These are phyloP conservation scores for Warburgia ugandensis DNA, from an alignment of 164 flowering plant species.

Conservation along the genomic window DNA sequence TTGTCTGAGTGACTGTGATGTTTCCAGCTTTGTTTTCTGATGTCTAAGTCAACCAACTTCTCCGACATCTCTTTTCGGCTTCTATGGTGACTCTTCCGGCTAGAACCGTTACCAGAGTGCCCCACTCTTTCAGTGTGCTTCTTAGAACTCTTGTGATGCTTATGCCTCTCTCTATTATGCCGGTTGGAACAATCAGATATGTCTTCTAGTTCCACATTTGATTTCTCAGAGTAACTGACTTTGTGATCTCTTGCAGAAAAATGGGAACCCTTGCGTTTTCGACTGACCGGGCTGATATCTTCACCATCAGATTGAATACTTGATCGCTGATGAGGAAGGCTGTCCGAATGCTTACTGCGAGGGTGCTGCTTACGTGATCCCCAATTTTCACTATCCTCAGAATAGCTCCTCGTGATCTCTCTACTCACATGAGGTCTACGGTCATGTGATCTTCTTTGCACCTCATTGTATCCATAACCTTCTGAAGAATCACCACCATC, in stretches of 20 bases:
- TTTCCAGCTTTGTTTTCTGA: constrained; percentile 19
- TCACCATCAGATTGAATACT: constrained; percentile 13
- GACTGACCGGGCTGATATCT: constrained; percentile 17
- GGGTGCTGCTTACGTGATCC: constrained; percentile 21
- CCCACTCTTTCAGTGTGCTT: constrained; percentile 20
- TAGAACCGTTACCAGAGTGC: constrained; percentile 27
- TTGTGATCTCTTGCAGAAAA: constrained; percentile 26
- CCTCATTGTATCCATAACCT: constrained; percentile 9
- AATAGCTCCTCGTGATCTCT: constrained; percentile 26
- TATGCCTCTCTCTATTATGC: constrained; percentile 29
- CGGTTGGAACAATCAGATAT: constrained; percentile 23
- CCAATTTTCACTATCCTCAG: constrained; percentile 25
- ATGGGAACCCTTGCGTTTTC: constrained; percentile 24
- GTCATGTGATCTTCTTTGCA: constrained; percentile 22
- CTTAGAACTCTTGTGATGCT: constrained; percentile 21
- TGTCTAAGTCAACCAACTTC: constrained; percentile 23
- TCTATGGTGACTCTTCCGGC: constrained; percentile 20
- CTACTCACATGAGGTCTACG: constrained; percentile 17
- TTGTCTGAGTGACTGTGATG: constrained; percentile 23
- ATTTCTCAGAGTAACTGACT: constrained; percentile 25
- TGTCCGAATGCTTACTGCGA: constrained; percentile 10
- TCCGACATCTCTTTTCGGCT: constrained; percentile 13
- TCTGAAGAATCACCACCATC: constrained; percentile 19
- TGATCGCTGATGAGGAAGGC: constrained; percentile 3
- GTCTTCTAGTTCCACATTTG: constrained; percentile 32